These are phyloP conservation scores for Neohortaea acidophila DNA, from an alignment of 495 filamentous ascomycete species.

Conservation along the genomic window DNA sequence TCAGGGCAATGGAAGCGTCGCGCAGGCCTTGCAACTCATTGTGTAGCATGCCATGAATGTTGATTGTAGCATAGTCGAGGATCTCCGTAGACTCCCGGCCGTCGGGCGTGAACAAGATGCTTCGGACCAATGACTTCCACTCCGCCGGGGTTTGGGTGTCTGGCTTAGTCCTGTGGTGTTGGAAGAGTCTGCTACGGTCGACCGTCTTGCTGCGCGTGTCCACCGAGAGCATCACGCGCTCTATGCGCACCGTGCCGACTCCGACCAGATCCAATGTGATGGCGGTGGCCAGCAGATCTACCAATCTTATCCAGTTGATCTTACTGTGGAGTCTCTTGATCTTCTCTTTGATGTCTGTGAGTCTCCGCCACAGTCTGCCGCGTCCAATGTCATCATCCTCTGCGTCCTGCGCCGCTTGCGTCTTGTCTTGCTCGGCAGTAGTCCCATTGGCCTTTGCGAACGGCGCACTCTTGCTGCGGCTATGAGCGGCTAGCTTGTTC, in stretches of 20 bases:
- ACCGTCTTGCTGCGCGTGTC: slow-evolving; percentile 86
- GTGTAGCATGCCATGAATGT: slow-evolving; percentile 85
- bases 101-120: slow-evolving; percentile 73
- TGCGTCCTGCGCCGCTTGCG: neutral
- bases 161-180: slow-evolving; percentile 57
- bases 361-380: slow-evolving; percentile 62
- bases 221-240: slow-evolving; percentile 67
- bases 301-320: slow-evolving; percentile 75
- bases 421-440: slow-evolving; percentile 10
- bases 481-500: slow-evolving; percentile 31
- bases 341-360: slow-evolving; percentile 63
- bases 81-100: slow-evolving; percentile 77
- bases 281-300: slow-evolving; percentile 77
- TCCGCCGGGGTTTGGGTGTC: slow-evolving; percentile 70
- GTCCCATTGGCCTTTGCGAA: slow-evolving; percentile 11
- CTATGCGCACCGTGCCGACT: slow-evolving; percentile 72
- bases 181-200: slow-evolving; percentile 78
- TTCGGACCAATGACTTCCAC: slow-evolving; percentile 78
- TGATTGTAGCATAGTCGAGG: slow-evolving; percentile 72
- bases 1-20: slow-evolving; percentile 78
- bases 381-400: slow-evolving; percentile 24
- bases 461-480: slow-evolving; percentile 11
- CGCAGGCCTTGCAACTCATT: slow-evolving; percentile 72
- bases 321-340: slow-evolving; percentile 75
- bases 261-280: slow-evolving; percentile 58